Conservation (phyloP, 2,329 filamentous ascomycete genomes). For the Hypoxylon sp. region DNA sequence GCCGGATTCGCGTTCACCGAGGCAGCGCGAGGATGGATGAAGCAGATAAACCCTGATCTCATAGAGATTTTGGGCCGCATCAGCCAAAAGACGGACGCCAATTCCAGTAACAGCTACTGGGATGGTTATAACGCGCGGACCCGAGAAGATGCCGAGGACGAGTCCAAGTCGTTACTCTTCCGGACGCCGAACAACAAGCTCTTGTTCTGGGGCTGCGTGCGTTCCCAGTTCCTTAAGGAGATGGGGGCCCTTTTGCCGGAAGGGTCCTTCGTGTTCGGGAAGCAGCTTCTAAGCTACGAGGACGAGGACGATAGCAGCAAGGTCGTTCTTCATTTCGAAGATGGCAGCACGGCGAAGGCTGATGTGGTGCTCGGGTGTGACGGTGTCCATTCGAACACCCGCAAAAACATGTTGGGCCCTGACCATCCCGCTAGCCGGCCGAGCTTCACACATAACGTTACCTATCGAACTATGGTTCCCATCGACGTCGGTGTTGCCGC, state of each 20-base stretch:
- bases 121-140: conserved; percentile 27
- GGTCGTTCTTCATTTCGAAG: conserved; percentile 52
- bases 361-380: conserved; percentile 54
- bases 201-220: conserved; percentile 46
- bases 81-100: conserved; percentile 1
- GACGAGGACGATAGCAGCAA: conserved; percentile 34
- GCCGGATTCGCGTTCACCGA: conserved; percentile 37
- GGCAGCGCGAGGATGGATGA: conserved; percentile 29
- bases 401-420: conserved; percentile 53
- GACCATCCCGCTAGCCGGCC: conserved; percentile 53
- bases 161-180: conserved; percentile 6
- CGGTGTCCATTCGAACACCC: conserved; percentile 57
- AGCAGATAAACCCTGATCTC: conserved; percentile 22
- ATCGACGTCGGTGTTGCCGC: conserved; percentile 52
- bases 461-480: conserved; percentile 59
- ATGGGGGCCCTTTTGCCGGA: conserved; percentile 56
- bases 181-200: neutral
- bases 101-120: conserved; percentile 9
- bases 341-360: conserved; percentile 52
- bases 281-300: conserved; percentile 45
- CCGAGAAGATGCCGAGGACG: conserved; percentile 11
- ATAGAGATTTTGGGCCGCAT: neutral
- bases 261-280: conserved; percentile 51
- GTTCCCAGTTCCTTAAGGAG: conserved; percentile 58
- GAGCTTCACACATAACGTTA: conserved; percentile 60